Percentiles rank a stretch among this genome's conserved stretches.
These are phyloP conservation scores for Stagonosporopsis tanaceti DNA, from an alignment of 2,329 filamentous ascomycete species.

Conservation along the genomic window DNA sequence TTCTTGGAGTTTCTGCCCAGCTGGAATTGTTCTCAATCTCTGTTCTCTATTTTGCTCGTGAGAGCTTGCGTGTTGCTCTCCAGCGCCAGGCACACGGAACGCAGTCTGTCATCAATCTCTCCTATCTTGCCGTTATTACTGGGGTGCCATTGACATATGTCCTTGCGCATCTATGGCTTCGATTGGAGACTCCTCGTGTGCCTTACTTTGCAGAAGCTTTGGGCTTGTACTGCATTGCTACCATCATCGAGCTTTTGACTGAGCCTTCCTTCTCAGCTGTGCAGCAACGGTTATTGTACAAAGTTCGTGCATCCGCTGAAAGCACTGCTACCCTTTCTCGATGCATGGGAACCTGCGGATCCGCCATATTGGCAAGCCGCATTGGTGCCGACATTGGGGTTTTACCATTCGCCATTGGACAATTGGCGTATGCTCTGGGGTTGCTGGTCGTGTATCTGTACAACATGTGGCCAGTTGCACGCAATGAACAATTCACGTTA, in stretches of 20 bases:
- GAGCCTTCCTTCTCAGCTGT: conserved; percentile 91
- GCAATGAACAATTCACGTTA: conserved; percentile 72
- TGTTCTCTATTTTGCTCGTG: conserved; percentile 92
- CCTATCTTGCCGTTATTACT: conserved; percentile 77
- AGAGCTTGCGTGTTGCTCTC: conserved; percentile 88
- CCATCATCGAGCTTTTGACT: conserved; percentile 76
- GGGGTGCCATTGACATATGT: conserved; percentile 70
- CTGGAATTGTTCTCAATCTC: conserved; percentile 92
- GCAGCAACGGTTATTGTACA: conserved; percentile 82
- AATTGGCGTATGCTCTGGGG: conserved; percentile 75
- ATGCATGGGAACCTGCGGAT: conserved; percentile 76
- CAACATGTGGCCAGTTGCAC: conserved; percentile 66
- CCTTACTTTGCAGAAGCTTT: conserved; percentile 70
- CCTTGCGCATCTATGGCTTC: conserved; percentile 74
- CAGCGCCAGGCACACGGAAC: conserved; percentile 72
- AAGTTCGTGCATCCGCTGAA: conserved; percentile 82
- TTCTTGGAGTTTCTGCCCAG: conserved; percentile 86
- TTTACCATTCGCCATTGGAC: conserved; percentile 87
- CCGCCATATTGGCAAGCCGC: conserved; percentile 70
- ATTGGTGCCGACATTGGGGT: conserved; percentile 70
- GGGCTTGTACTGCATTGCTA: conserved; percentile 63
- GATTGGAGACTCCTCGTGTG: conserved; percentile 60
- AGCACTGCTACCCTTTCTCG: conserved; percentile 80
- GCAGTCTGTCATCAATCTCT: conserved; percentile 87
- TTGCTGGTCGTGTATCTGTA: conserved; percentile 75